Conservation (phyloP, 2,329 filamentous ascomycete genomes). For the Aureobasidium lini region DNA sequence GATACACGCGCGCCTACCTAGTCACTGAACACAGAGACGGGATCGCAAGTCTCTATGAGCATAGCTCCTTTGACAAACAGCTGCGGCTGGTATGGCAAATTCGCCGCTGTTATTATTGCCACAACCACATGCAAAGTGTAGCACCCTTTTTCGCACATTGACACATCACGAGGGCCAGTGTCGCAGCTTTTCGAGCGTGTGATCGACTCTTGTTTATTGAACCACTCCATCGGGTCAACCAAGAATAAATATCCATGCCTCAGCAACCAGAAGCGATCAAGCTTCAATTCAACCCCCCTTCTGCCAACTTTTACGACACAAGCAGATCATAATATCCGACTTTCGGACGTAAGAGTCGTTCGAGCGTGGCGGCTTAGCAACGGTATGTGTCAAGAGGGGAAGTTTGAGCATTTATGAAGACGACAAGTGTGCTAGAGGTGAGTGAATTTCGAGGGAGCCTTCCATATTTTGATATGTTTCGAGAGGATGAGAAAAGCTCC, state of each 20-base stretch:
- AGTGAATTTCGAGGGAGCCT: neutral
- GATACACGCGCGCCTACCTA: too few relatives aligned
- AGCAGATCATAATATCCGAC: constrained; percentile 7
- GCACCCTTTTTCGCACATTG: neutral
- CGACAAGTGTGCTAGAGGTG: neutral
- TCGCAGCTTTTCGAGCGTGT: neutral
- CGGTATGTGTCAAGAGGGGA: neutral
- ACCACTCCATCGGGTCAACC: neutral
- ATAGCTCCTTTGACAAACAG: too few relatives aligned
- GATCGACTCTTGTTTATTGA: neutral
- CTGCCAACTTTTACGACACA: neutral
- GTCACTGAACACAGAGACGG: too few relatives aligned
- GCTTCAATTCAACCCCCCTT: neutral
- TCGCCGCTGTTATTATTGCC: neutral
- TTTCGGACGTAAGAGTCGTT: neutral
- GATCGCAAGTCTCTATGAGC: too few relatives aligned
- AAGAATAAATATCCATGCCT: constrained; percentile 4
- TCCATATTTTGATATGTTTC: neutral
- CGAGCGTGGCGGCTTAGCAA: neutral
- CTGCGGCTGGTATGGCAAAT: too few relatives aligned
- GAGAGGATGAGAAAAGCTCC: neutral
- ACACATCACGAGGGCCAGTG: neutral
- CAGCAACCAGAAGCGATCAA: neutral
- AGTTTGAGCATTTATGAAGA: neutral
- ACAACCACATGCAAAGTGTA: neutral